Percentiles rank a stretch among this genome's conserved stretches.
These are phyloP conservation scores for Hypoxylon rubiginosum DNA, from an alignment of 2,329 filamentous ascomycete species.

Conservation along the genomic window DNA sequence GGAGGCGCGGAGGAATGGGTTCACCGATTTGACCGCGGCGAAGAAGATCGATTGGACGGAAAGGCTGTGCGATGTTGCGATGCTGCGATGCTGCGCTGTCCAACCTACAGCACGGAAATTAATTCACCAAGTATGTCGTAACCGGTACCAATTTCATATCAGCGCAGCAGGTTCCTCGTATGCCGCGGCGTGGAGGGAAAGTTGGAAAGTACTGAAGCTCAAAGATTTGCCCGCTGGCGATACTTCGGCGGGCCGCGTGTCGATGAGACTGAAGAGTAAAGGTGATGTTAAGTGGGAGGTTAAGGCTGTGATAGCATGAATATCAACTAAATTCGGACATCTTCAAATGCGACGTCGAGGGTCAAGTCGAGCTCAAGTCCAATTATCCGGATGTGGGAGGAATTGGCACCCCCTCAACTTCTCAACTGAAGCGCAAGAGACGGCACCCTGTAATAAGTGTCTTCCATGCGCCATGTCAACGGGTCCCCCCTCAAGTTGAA, in stretches of 20 bases:
- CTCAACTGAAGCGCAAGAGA: constrained; percentile 29
- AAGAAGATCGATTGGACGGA: constrained; percentile 27
- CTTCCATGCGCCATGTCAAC: background rate
- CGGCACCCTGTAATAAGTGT: constrained; percentile 27
- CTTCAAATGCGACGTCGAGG: constrained; percentile 38
- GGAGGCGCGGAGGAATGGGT: constrained; percentile 27
- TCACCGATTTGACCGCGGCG: constrained; percentile 32
- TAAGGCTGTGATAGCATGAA: constrained; percentile 23
- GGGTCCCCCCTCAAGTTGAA: background rate
- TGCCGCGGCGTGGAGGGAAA: constrained; percentile 10
- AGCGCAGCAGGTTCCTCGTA: constrained; percentile 9
- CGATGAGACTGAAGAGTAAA: constrained; percentile 6
- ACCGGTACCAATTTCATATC: constrained; percentile 24
- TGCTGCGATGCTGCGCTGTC: constrained; percentile 37
- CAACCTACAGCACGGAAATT: constrained; percentile 34
- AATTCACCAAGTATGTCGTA: constrained; percentile 29
- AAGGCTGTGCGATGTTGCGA: constrained; percentile 37
- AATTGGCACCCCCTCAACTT: constrained; percentile 31
- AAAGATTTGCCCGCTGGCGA: constrained; percentile 20
- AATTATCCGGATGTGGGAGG: constrained; percentile 42
- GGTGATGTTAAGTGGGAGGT: constrained; percentile 17
- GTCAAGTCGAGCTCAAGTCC: constrained; percentile 20
- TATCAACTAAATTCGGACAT: constrained; percentile 15
- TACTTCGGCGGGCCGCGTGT: constrained; percentile 26
- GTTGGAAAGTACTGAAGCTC: constrained; percentile 10